Evolutionary conservation across 768 basidiomycete species (phyloP), one percentile per base, ranked within the genome.

Genomic region (Phlebiopsis flavidoalba): DNA sequence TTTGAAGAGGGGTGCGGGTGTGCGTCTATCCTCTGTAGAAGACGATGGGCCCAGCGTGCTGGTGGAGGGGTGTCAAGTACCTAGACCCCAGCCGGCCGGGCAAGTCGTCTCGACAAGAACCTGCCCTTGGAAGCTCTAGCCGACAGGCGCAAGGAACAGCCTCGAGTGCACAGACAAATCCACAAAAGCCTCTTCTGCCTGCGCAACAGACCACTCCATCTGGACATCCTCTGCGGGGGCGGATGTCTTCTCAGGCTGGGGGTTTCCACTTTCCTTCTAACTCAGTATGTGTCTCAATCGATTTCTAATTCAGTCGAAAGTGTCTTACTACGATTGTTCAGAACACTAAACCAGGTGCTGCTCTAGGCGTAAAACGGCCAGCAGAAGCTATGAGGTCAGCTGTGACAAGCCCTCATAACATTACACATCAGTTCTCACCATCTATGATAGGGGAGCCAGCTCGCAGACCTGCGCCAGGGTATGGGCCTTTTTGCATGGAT

Each of bases 1-100:
- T 77, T 70, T 50, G 77, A 78, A 10, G 76, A 76, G 63, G n/a
- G 74, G 75, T 36, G n/a, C 60, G 19, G 66, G 69, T 0, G 65
- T n/a, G n/a, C n/a, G 63, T 1, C 62, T 17, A 21, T 17, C 21
- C 8, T 47, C 14, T 14, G 55, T 19, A n/a, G n/a, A 31, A 22
- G 55, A 45, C 22, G 55, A 59, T 10, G 61, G 43, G 1, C 60
- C 63, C 19, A 50, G 57, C n/a, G 57, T 48, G 11, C 46, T 48
- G 4, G n/a, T n/a, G n/a, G 57, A 46, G 33, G 57, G 52, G 52
- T 21, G 17, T 7, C 12, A 36, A 33, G 31, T 33, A 8, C 52
- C 52, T 10, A 43, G 17, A 43, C 40, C 40, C 17, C 40, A 43
- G 10, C 5, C 52, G 8, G 33, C 31, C 17, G 33, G 1, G n/a